phyloP scores from a whole-genome alignment of 192 early-diverging fungal species.

The Diversispora eburnea region DNA sequence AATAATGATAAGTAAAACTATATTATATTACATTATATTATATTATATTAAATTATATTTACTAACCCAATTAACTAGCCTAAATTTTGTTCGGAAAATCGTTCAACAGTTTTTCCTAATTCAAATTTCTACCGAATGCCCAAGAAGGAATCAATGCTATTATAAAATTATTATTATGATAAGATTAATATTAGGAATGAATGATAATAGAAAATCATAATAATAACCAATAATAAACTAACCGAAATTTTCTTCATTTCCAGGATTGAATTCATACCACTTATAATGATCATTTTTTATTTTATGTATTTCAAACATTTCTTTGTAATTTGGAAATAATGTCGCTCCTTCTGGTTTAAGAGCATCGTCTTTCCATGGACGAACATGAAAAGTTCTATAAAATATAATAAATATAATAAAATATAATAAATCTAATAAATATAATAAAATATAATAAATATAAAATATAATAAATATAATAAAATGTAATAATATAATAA shows the following conservation, averaged over 20 bases:
- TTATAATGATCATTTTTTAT: conserved; percentile 51
- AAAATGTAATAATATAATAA: too few species aligned
- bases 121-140: conserved; percentile 73
- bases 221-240: conserved; percentile 1
- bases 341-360: conserved; percentile 22
- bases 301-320: conserved; percentile 34
- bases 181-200: background rate
- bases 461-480: background rate
- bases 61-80: conserved; percentile 61
- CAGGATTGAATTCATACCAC: conserved; percentile 84
- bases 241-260: conserved; percentile 69
- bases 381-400: conserved; percentile 55
- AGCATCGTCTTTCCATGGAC: conserved; percentile 41
- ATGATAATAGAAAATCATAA: too few species aligned
- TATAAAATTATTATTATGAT: background rate
- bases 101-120: conserved; percentile 55
- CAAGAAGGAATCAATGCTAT: conserved; percentile 73
- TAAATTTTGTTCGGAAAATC: conserved; percentile 64
- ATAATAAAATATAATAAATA: conserved; percentile 24
- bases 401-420: background rate
- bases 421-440: background rate
- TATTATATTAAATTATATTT: background rate
- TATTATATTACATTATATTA: background rate
- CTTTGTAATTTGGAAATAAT: conserved; percentile 34
- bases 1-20: background rate